phyloP scores from a whole-genome alignment of 495 filamentous ascomycete species.

The Podospora appendiculata region DNA sequence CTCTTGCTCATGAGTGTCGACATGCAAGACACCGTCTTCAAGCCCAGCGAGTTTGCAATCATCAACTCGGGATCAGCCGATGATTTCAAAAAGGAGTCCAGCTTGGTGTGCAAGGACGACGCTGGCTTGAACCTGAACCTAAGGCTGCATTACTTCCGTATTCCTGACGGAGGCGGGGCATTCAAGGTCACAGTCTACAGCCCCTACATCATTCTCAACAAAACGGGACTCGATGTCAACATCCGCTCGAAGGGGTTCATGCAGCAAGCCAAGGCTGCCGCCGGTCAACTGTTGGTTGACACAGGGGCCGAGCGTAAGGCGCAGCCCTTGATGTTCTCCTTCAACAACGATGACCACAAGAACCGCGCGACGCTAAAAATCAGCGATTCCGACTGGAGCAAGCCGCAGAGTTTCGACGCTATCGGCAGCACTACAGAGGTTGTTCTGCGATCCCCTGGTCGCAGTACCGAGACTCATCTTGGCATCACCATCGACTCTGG shows the following conservation, averaged over 20 bases:
- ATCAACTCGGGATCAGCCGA: constrained; percentile 87
- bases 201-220: constrained; percentile 90
- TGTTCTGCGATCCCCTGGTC: constrained; percentile 61
- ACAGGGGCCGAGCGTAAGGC: constrained; percentile 48
- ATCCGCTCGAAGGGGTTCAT: constrained; percentile 85
- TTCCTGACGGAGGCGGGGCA: constrained; percentile 87
- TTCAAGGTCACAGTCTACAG: constrained; percentile 93
- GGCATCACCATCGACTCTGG: constrained; percentile 84
- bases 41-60: constrained; percentile 90
- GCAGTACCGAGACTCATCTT: constrained; percentile 76
- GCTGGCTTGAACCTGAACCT: constrained; percentile 70
- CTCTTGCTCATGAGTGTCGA: constrained; percentile 86
- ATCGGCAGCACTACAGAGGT: constrained; percentile 88
- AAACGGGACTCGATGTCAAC: constrained; percentile 82
- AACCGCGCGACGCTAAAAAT: constrained; percentile 84
- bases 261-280: constrained; percentile 70
- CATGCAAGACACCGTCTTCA: constrained; percentile 92
- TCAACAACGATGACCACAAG: constrained; percentile 71
- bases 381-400: constrained; percentile 88
- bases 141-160: constrained; percentile 85
- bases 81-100: constrained; percentile 77
- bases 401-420: constrained; percentile 96
- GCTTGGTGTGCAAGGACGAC: constrained; percentile 73
- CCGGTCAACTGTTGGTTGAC: constrained; percentile 54
- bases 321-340: constrained; percentile 94